These are phyloP conservation scores for Magnaporthiopsis poae DNA, from an alignment of 2,329 filamentous ascomycete species.

Conservation along the genomic window DNA sequence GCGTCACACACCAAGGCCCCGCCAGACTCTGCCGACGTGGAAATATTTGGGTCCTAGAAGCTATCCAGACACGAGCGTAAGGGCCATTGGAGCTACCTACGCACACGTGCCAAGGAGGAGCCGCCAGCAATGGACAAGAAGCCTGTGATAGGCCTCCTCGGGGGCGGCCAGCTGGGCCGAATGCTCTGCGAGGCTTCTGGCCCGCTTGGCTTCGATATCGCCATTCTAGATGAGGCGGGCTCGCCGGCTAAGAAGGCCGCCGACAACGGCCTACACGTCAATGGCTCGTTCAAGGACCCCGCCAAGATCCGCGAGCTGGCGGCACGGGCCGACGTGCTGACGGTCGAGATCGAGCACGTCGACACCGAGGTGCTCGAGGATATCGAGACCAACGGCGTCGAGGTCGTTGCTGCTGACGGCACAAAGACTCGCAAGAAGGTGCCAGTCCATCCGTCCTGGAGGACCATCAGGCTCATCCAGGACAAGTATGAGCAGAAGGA, in stretches of 20 bases:
- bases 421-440: conserved; percentile 37
- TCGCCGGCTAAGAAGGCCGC: conserved; percentile 73
- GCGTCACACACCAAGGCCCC: too few relatives aligned
- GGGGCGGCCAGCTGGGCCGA: conserved; percentile 70
- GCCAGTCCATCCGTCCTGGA: conserved; percentile 70
- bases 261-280: conserved; percentile 61
- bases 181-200: conserved; percentile 86
- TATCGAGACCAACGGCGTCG: conserved; percentile 55
- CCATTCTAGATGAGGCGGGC: conserved; percentile 65
- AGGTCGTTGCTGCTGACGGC: conserved; percentile 34
- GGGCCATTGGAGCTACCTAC: background rate
- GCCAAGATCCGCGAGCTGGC: conserved; percentile 74
- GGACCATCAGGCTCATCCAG: conserved; percentile 78
- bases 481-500: conserved; percentile 89
- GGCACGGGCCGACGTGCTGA: conserved; percentile 65
- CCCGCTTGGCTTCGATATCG: conserved; percentile 65
- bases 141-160: conserved; percentile 42
- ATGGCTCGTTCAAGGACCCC: conserved; percentile 79
- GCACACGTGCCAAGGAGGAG: background rate
- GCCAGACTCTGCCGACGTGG: too few relatives aligned
- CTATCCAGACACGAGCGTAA: background rate
- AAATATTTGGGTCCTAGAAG: background rate
- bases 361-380: conserved; percentile 83
- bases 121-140: conserved; percentile 9
- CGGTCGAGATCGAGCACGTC: conserved; percentile 91